A percentile compares a stretch with the other conserved stretches of the same genome.
phyloP scores from a whole-genome alignment of 1,139 yeast genomes.

The Taphrina wiesneri region DNA sequence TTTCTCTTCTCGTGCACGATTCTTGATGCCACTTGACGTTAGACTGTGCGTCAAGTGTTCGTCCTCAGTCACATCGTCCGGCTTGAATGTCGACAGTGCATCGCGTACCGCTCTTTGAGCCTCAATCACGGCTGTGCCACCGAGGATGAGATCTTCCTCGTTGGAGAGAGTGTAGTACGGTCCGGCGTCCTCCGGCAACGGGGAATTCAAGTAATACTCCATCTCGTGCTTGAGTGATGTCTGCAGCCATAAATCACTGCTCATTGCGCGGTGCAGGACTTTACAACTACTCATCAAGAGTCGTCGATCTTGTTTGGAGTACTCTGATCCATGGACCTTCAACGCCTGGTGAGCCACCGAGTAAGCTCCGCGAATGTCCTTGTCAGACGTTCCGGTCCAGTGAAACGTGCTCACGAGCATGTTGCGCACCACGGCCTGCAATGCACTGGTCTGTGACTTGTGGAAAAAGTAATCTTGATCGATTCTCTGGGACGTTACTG shows the following conservation, averaged over 20 bases:
- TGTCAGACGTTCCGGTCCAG: slow-evolving; percentile 70
- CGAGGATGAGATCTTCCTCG: background rate
- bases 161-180: slow-evolving; percentile 38
- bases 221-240: slow-evolving; percentile 62
- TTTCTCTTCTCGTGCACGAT: background rate
- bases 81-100: background rate
- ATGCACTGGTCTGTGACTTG: slow-evolving; percentile 44
- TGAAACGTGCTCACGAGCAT: slow-evolving; percentile 67
- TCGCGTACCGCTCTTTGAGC: slow-evolving; percentile 12
- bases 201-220: slow-evolving; percentile 47
- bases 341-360: slow-evolving; percentile 55
- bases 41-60: slow-evolving; percentile 7
- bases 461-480: slow-evolving; percentile 60
- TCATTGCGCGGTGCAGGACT: slow-evolving; percentile 54
- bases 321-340: slow-evolving; percentile 45
- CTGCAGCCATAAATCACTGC: slow-evolving; percentile 59
- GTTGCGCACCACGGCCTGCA: slow-evolving; percentile 60
- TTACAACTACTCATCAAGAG: slow-evolving; percentile 52
- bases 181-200: background rate
- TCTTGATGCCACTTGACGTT: slow-evolving; percentile 7
- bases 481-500: slow-evolving; percentile 67
- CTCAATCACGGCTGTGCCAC: slow-evolving; percentile 16
- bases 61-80: slow-evolving; percentile 7
- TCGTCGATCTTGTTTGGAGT: slow-evolving; percentile 48
- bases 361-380: slow-evolving; percentile 48